Evolutionary conservation across 805 yeast genomes (phyloP).

Genomic region (Priceomyces carsonii): DNA sequence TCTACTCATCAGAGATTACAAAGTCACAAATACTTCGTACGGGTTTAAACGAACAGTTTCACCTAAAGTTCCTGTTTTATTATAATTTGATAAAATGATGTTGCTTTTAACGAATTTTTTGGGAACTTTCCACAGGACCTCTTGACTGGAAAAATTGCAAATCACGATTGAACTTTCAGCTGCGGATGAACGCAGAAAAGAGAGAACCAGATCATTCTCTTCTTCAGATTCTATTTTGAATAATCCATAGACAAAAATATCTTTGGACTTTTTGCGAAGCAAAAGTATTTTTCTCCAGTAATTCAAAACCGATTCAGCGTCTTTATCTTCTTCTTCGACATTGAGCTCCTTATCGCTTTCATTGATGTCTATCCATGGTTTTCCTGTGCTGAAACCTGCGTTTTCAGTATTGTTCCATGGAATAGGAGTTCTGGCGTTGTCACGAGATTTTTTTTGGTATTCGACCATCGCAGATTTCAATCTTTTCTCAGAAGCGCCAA

Average conservation of each 20-base stretch:
- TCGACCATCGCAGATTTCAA: neutral
- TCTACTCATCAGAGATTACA: no score
- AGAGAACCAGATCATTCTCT: neutral
- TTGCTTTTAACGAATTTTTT: no score
- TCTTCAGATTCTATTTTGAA: neutral
- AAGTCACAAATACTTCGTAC: neutral
- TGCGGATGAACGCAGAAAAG: neutral
- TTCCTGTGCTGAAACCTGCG: slow-evolving; percentile 1
- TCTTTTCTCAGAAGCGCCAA: neutral
- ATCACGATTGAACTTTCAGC: neutral
- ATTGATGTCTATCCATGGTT: slow-evolving; percentile 1
- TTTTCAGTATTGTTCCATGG: slow-evolving; percentile 2
- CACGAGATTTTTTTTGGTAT: slow-evolving; percentile 1
- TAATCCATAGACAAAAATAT: neutral
- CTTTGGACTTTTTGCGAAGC: neutral
- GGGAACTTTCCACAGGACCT: neutral
- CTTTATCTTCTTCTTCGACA: slow-evolving; percentile 1
- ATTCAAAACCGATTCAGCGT: neutral
- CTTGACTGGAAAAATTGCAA: slow-evolving; percentile 2
- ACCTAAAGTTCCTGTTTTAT: neutral
- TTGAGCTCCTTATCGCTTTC: neutral
- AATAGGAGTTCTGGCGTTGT: slow-evolving; percentile 3
- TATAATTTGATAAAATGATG: slow-evolving; percentile 1
- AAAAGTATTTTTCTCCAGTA: slow-evolving; percentile 1
- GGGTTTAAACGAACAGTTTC: neutral